A percentile compares a stretch with the other conserved stretches of the same genome.
Evolutionary conservation across 176 grass and related monocot genomes (phyloP).

Genomic region (Dendrocalamus sinicus): DNA sequence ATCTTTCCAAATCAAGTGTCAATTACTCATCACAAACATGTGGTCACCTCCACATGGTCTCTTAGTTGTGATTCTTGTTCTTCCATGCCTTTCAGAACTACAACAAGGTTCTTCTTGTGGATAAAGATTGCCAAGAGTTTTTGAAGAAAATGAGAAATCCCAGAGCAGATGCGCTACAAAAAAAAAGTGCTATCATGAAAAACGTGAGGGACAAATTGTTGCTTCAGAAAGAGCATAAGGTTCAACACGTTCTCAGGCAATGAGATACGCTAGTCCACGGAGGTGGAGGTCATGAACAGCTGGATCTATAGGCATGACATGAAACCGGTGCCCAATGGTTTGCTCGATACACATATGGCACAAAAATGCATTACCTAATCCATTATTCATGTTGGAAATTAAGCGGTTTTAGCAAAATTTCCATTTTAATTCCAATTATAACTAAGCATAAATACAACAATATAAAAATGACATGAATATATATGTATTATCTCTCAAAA

Average conservation of each 20-base stretch:
- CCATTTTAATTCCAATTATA: no score
- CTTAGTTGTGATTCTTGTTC: neutral
- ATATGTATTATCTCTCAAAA: no score
- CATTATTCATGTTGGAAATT: no score
- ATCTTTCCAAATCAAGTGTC: no score
- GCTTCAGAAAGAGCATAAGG: slow-evolving; percentile 78
- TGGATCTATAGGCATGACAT: slow-evolving; percentile 53
- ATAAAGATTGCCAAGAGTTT: slow-evolving; percentile 67
- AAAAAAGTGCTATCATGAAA: slow-evolving; percentile 69
- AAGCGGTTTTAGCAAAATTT: no score
- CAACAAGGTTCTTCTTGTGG: slow-evolving; percentile 72
- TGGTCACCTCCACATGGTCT: no score
- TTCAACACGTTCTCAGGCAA: slow-evolving; percentile 74
- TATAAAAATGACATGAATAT: no score
- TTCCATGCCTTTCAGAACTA: slow-evolving; percentile 60
- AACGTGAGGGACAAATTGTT: slow-evolving; percentile 78
- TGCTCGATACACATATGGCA: no score
- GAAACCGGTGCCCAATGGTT: slow-evolving; percentile 60
- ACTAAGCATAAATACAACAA: no score
- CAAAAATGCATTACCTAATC: no score
- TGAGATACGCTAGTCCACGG: slow-evolving; percentile 64
- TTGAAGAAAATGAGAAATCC: slow-evolving; percentile 93
- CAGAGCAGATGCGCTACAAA: slow-evolving; percentile 59
- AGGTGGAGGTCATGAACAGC: slow-evolving; percentile 76
- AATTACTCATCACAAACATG: no score